Evolutionary conservation across 2,329 filamentous ascomycete species (phyloP).

Genomic region (Pseudogymnoascus sp.): DNA sequence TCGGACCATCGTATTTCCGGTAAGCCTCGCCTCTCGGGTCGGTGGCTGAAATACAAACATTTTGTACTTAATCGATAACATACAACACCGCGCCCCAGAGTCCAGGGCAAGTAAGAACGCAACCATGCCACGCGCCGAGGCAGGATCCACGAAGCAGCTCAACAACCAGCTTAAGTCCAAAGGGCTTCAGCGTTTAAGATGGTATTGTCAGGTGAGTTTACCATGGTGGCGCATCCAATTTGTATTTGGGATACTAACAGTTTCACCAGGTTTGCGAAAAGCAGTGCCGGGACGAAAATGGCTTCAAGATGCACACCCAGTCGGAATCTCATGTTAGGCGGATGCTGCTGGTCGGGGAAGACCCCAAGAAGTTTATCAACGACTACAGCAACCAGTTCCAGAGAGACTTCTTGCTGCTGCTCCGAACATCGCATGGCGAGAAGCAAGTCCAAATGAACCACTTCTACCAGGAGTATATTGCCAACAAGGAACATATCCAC

Average conservation of each 20-base stretch:
- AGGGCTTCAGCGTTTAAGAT: conserved; percentile 70
- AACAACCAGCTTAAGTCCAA: conserved; percentile 85
- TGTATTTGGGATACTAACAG: conserved; percentile 11
- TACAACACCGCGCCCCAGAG: neutral
- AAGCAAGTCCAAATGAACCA: conserved; percentile 84
- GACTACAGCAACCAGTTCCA: conserved; percentile 76
- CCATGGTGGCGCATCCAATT: neutral
- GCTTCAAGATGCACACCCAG: conserved; percentile 80
- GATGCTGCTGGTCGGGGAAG: conserved; percentile 79
- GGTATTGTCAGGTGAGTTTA: conserved; percentile 66
- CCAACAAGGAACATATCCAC: conserved; percentile 78
- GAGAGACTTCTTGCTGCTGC: conserved; percentile 65
- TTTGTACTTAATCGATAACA: neutral
- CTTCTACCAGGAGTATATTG: conserved; percentile 93
- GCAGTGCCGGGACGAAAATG: conserved; percentile 78
- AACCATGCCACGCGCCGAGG: conserved; percentile 81
- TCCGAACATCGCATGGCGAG: conserved; percentile 80
- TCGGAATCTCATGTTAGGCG: conserved; percentile 83
- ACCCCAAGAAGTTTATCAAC: conserved; percentile 75
- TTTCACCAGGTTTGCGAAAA: conserved; percentile 59
- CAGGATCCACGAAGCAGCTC: conserved; percentile 82
- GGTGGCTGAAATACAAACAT: neutral
- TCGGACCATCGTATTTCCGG: neutral
- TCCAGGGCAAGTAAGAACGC: neutral
- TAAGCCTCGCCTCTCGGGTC: neutral